Base-by-base conservation (phyloP, 441 rosid species). In the Aquilaria agallochum region DNA sequence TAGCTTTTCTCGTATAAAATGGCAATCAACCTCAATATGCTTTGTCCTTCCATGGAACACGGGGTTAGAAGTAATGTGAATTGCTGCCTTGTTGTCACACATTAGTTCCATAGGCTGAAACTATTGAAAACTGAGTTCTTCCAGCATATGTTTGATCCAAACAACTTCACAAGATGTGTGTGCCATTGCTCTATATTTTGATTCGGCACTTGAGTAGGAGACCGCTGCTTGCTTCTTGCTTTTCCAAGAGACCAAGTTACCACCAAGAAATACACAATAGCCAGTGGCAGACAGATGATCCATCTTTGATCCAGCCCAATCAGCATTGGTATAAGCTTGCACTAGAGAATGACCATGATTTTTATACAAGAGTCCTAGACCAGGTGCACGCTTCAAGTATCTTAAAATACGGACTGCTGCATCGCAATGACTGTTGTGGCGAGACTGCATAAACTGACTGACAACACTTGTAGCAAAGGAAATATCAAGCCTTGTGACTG, bases 191-290 rank as follows among this genome's bases (percentile, higher is more conserved):
- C 9, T 5, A 34, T 58, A 58, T 15, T 58, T 48, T 31, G 31
- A 15, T 15, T 58, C 48, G 1, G 50, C 50, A 42, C 27, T n/a
- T 12, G 62, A 58, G n/a, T 20, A 14, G 11, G 62, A 12, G 15
- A 42, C 50, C 9, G 42, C 14, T n/a, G 40, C 8, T 11, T 58
- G 50, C 14, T 33, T 58, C 34, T 58, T 58, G 2, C 14, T 58
- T 58, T 58, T 58, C 13, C 51, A 58, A 40, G 62, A 58, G 11
- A 58, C 50, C 44, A 45, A 40, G 44, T n/a, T 36, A 40, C 48
- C 31, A 42, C 62, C 33, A 58, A 58, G 6, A 7, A 36, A 40
- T 1, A 58, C 27, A 42, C 48, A 44, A 15, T 45, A 58, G 10
- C 50, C 4, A 3, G 57, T 54, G 4, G 33, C 5, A 54, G 57